These are phyloP conservation scores for Penicillium manginii DNA, from an alignment of 495 filamentous ascomycete genomes.

Conservation along the genomic window DNA sequence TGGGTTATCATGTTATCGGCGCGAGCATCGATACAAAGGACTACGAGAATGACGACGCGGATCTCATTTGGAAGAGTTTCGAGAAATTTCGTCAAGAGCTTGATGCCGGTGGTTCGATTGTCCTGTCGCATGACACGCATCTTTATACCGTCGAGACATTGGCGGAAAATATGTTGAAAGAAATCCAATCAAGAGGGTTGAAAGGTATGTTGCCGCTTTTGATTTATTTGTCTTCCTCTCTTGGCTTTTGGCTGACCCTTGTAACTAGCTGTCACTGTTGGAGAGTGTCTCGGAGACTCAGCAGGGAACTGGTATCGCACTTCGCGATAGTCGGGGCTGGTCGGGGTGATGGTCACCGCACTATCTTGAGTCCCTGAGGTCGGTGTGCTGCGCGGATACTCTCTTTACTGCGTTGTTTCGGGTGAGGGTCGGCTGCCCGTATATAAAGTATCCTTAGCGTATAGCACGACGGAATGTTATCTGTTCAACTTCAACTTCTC, in stretches of 20 bases:
- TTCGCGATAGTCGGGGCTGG: not conserved
- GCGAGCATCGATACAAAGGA: conserved; percentile 52
- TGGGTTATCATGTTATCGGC: conserved; percentile 48
- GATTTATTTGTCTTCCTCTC: not conserved
- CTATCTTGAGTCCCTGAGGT: not conserved
- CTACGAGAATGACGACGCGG: conserved; percentile 40
- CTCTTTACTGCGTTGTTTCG: too few species aligned
- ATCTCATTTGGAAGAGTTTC: conserved; percentile 30
- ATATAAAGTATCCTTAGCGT: too few species aligned
- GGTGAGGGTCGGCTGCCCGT: too few species aligned
- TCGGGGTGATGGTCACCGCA: too few species aligned
- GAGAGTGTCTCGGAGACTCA: conserved; percentile 73
- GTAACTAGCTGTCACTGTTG: conserved; percentile 65
- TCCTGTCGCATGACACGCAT: conserved; percentile 52
- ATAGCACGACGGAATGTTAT: too few species aligned
- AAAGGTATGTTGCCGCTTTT: conserved; percentile 26
- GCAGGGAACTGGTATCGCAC: conserved; percentile 65
- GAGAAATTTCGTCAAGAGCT: conserved; percentile 33
- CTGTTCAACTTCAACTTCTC: too few species aligned
- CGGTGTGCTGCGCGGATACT: not conserved
- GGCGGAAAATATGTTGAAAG: conserved; percentile 40
- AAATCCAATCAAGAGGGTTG: conserved; percentile 36
- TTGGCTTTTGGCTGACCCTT: conserved; percentile 1
- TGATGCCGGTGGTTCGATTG: conserved; percentile 38
- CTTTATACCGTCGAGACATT: conserved; percentile 41